These are phyloP conservation scores for Solanum dulcamara DNA, from an alignment of 257 asterid genomes.

Conservation along the genomic window DNA sequence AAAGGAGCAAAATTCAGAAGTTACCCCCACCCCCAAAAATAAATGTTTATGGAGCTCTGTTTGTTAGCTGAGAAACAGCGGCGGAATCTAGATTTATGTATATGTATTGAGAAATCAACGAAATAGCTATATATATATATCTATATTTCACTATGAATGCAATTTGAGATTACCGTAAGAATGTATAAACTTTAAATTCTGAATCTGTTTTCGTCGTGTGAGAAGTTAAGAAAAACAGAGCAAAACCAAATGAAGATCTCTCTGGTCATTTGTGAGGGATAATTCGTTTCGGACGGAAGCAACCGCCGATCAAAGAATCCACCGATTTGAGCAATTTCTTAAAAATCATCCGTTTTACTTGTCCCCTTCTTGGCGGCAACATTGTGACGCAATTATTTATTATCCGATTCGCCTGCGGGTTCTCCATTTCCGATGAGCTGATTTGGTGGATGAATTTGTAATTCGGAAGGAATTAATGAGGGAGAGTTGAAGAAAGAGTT, in stretches of 20 bases:
- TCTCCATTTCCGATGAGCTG: background rate
- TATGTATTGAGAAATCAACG: background rate
- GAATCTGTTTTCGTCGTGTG: background rate
- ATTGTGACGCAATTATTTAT: background rate
- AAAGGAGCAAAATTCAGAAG: too few relatives aligned
- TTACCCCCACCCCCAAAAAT: too few relatives aligned
- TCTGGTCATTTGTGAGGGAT: background rate
- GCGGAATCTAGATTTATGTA: background rate
- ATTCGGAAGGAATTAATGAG: background rate
- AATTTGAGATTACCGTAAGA: background rate
- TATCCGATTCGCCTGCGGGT: background rate
- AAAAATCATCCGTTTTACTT: constrained; percentile 1
- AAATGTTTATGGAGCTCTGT: background rate
- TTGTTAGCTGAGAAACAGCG: background rate
- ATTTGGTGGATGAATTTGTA: background rate
- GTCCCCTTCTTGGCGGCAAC: constrained; percentile 9
- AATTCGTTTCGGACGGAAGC: background rate
- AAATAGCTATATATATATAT: background rate
- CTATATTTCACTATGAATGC: too few relatives aligned
- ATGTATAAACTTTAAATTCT: background rate
- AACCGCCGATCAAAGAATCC: background rate
- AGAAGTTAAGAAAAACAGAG: background rate
- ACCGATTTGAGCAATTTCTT: constrained; percentile 9
- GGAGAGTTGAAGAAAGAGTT: background rate
- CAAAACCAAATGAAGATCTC: background rate